These are phyloP conservation scores for Sporormia fimetaria DNA, from an alignment of 495 filamentous ascomycete genomes.

Conservation along the genomic window DNA sequence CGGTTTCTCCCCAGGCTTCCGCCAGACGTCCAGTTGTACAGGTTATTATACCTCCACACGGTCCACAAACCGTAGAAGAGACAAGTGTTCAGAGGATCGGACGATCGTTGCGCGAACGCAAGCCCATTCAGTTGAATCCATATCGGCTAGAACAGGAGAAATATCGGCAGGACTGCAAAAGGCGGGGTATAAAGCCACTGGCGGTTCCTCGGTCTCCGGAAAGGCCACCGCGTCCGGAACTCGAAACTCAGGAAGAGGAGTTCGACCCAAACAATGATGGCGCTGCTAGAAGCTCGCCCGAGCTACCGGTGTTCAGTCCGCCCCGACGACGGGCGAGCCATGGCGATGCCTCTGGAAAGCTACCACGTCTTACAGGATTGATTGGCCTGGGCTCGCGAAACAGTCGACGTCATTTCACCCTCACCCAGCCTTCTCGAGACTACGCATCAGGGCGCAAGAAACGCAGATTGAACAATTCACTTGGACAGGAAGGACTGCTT, in stretches of 20 bases:
- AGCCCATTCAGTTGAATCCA: conserved; percentile 33
- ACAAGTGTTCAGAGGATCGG: neutral
- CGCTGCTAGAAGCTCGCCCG: conserved; percentile 4
- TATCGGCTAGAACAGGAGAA: conserved; percentile 29
- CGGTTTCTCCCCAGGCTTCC: conserved; percentile 8
- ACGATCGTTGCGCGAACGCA: conserved; percentile 26
- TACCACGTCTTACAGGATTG: too few species aligned
- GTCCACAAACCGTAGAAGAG: neutral
- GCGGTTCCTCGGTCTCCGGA: conserved; percentile 2
- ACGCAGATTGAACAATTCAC: too few species aligned
- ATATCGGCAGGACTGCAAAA: conserved; percentile 26
- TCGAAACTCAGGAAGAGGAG: conserved; percentile 19
- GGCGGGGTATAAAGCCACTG: conserved; percentile 29
- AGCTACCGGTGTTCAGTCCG: neutral
- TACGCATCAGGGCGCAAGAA: too few species aligned
- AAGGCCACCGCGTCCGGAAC: conserved; percentile 1
- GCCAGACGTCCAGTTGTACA: conserved; percentile 4
- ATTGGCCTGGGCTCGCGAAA: too few species aligned
- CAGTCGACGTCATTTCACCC: too few species aligned
- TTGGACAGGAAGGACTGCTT: too few species aligned
- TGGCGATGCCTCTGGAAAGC: too few species aligned
- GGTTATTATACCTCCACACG: conserved; percentile 12
- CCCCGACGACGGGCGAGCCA: neutral
- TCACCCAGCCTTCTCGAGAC: too few species aligned
- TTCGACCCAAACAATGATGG: conserved; percentile 11